These are phyloP conservation scores for Yamadazyma buinensis DNA, from an alignment of 1,139 yeast species.

Conservation along the genomic window DNA sequence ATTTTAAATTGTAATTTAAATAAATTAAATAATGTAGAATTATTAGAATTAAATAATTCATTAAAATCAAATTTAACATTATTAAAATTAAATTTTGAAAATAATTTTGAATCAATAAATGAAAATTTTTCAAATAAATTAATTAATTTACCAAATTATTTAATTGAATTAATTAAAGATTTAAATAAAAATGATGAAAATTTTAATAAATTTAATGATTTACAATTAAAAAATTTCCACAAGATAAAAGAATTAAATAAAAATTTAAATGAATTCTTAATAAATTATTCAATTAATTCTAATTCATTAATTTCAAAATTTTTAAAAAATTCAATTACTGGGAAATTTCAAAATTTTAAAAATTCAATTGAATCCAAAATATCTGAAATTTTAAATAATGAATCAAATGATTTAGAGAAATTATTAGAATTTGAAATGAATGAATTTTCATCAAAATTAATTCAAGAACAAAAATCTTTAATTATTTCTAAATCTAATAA, in stretches of 20 bases:
- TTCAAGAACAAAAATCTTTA: conserved; percentile 9
- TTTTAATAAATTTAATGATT: conserved; percentile 10
- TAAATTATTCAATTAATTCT: conserved; percentile 12
- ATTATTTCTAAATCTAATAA: conserved; percentile 10
- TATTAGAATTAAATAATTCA: conserved; percentile 3
- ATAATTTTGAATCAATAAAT: conserved; percentile 8
- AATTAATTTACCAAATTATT: conserved; percentile 9
- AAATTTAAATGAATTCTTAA: conserved; percentile 15
- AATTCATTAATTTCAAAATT: conserved; percentile 8
- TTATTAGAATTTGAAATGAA: conserved; percentile 12
- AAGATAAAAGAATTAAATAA: conserved; percentile 13
- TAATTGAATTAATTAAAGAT: conserved; percentile 10
- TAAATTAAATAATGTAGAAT: conserved; percentile 2
- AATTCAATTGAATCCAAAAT: conserved; percentile 6
- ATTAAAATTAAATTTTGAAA: conserved; percentile 10
- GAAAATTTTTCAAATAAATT: conserved; percentile 10
- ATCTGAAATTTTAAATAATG: conserved; percentile 7
- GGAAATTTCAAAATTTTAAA: conserved; percentile 9
- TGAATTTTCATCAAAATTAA: conserved; percentile 10
- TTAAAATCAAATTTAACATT: conserved; percentile 9
- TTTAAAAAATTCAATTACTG: conserved; percentile 7
- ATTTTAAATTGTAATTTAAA: background rate
- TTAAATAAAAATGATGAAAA: conserved; percentile 11
- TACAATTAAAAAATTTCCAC: conserved; percentile 8
- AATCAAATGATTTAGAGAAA: conserved; percentile 8